These are phyloP conservation scores for Spathaspora sp. DNA, from an alignment of 805 yeast genomes.

Conservation along the genomic window DNA sequence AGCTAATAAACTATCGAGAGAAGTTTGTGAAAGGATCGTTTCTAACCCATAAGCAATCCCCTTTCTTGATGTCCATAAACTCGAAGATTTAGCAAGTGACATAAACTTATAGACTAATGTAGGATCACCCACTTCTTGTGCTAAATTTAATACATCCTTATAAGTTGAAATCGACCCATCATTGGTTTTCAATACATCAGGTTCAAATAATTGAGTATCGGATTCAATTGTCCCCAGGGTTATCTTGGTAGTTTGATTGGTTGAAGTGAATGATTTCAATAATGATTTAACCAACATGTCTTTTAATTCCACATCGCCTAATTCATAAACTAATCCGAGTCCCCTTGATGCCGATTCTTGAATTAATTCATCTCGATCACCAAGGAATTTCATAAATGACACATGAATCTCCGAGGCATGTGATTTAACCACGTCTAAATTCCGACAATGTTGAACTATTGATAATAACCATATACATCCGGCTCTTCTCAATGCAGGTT, in stretches of 20 bases:
- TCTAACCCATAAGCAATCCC: constrained; percentile 95
- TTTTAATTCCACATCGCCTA: constrained; percentile 63
- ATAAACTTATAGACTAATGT: constrained; percentile 89
- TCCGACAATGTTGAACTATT: constrained; percentile 68
- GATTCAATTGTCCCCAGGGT: constrained; percentile 66
- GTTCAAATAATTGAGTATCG: constrained; percentile 83
- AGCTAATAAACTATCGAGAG: constrained; percentile 58
- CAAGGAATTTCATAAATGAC: constrained; percentile 72
- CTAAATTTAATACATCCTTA: constrained; percentile 81
- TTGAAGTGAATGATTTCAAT: constrained; percentile 73
- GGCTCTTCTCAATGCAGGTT: constrained; percentile 71
- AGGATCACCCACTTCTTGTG: constrained; percentile 95
- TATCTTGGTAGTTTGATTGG: constrained; percentile 43
- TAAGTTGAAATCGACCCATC: constrained; percentile 89
- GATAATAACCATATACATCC: constrained; percentile 86
- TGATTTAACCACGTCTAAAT: constrained; percentile 32
- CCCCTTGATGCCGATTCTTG: constrained; percentile 94
- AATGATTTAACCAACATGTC: constrained; percentile 72
- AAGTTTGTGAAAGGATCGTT: constrained; percentile 73
- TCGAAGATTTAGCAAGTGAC: constrained; percentile 84
- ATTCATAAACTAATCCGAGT: constrained; percentile 72
- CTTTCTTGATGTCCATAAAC: constrained; percentile 87
- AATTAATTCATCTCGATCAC: constrained; percentile 79
- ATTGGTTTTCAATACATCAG: constrained; percentile 73
- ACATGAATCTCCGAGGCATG: constrained; percentile 62